These are phyloP conservation scores for Fragilariopsis cylindrus DNA, from an alignment of 108 stramenopile genomes.

Conservation along the genomic window DNA sequence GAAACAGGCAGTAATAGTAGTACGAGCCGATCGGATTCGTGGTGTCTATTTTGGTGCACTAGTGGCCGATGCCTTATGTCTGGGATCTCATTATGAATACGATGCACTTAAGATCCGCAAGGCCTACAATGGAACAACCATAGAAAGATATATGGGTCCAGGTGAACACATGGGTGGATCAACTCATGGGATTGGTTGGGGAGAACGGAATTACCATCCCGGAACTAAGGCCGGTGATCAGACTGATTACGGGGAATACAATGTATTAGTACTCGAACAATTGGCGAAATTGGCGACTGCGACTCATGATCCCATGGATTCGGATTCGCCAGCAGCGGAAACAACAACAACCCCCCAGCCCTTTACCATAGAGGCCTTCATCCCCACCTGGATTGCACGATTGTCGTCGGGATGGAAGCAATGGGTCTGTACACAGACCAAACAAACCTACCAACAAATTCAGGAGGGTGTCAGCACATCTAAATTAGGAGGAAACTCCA, in stretches of 20 bases:
- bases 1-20: too few relatives aligned
- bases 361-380: too few relatives aligned
- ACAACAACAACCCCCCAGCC: not conserved
- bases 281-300: constrained; percentile 9
- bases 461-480: too few relatives aligned
- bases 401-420: too few relatives aligned
- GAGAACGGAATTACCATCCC: not conserved
- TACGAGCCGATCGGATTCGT: not conserved
- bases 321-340: not conserved
- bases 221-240: not conserved
- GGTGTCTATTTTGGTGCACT: constrained; percentile 4
- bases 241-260: not conserved
- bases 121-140: not conserved
- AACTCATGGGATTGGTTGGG: not conserved
- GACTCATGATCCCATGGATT: not conserved
- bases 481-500: too few relatives aligned
- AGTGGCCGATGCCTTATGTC: not conserved
- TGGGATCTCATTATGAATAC: constrained; percentile 9
- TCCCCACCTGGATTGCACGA: too few relatives aligned
- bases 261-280: not conserved
- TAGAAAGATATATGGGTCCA: not conserved
- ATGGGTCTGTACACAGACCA: too few relatives aligned
- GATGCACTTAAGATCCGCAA: not conserved
- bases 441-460: too few relatives aligned
- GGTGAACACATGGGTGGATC: not conserved